Percentiles rank a stretch among this genome's conserved stretches.
These are phyloP conservation scores for Akanthomyces uredinophilus DNA, from an alignment of 2,329 filamentous ascomycete species.

Conservation along the genomic window DNA sequence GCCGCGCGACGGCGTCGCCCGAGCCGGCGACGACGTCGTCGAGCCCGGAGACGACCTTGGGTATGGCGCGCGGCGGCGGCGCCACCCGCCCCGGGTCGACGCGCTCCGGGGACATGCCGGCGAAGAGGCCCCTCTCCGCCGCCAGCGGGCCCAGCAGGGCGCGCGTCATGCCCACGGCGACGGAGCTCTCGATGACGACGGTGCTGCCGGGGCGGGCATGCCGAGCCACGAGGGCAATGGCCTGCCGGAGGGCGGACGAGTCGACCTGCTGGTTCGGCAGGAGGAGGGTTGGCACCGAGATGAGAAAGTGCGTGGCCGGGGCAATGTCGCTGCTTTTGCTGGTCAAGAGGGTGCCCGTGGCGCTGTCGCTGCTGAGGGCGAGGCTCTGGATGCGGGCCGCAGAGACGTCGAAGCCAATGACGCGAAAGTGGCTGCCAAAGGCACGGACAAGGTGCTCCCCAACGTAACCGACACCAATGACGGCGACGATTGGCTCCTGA, in stretches of 20 bases:
- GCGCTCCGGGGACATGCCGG: conserved; percentile 48
- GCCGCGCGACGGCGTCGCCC: conserved; percentile 35
- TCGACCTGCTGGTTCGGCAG: conserved; percentile 42
- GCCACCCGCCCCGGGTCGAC: conserved; percentile 46
- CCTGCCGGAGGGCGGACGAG: conserved; percentile 40
- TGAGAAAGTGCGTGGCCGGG: conserved; percentile 46
- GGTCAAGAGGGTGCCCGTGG: conserved; percentile 34
- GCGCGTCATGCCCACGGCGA: conserved; percentile 51
- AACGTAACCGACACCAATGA: conserved; percentile 50
- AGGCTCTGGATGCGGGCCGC: conserved; percentile 32
- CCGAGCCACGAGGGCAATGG: conserved; percentile 35
- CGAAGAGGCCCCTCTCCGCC: conserved; percentile 35
- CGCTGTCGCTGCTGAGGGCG: conserved; percentile 17
- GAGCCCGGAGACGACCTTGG: conserved; percentile 50
- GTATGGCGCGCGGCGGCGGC: conserved; percentile 38
- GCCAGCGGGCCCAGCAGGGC: conserved; percentile 43
- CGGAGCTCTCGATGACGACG: conserved; percentile 49
- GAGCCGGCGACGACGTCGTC: conserved; percentile 42
- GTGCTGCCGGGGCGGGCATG: conserved; percentile 40
- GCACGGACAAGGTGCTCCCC: conserved; percentile 42
- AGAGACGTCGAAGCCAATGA: conserved; percentile 47
- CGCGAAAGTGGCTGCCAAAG: conserved; percentile 36
- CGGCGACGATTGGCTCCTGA: conserved; percentile 36
- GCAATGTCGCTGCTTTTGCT: conserved; percentile 32
- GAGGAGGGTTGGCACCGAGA: conserved; percentile 49